Evolutionary conservation across 169 alveolate genomes (phyloP), one percentile per base, ranked within the genome.

Genomic region (Babesia ovata): DNA sequence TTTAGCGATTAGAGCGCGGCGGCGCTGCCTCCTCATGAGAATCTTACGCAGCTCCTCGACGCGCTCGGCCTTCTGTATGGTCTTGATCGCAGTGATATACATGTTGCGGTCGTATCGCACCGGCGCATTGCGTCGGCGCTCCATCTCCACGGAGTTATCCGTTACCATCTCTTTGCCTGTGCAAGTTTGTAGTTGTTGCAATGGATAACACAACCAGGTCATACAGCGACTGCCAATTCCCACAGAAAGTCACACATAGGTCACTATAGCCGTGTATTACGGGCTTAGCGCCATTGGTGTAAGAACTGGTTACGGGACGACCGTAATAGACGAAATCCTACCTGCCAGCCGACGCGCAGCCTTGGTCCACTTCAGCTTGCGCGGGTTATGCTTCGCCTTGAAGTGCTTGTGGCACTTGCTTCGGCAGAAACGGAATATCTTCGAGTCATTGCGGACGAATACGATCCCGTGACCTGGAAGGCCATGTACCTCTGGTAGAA

Each of bases 281-380:
- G 48, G 0, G 21, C 14, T 16, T 26, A 7, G 24, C 22, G 42
- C 66, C 26, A 2, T n/a, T 19, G n/a, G 44, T 13, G 16, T 4
- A n/a, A 3, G 8, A 39, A 24, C 19, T 36, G 13, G 22, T 1
- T 12, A 13, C 54, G 13, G 24, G 54, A 28, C 29, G 0, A 4
- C 14, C 22, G 26, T 33, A 33, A 6, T 33, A 33, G 2, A 4
- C 2, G 6, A 6, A 33, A 33, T 33, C 62, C 22, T 58, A 79
- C 94, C 98, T 42, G 88, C 93, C 50, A 98, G 92, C 67, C 96
- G 93, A 75, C 99, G 86, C 78, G 95, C 95, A 16, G 99, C 99
- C 92, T 98, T 98, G 33, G 99, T 98, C 99, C 99, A 98, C 73
- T 94, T 95, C 67, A 96, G 90, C 89, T 97, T 97, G 60, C 99